Base-by-base conservation (phyloP, 2,329 filamentous ascomycete genomes). In the Claviceps sp. region DNA sequence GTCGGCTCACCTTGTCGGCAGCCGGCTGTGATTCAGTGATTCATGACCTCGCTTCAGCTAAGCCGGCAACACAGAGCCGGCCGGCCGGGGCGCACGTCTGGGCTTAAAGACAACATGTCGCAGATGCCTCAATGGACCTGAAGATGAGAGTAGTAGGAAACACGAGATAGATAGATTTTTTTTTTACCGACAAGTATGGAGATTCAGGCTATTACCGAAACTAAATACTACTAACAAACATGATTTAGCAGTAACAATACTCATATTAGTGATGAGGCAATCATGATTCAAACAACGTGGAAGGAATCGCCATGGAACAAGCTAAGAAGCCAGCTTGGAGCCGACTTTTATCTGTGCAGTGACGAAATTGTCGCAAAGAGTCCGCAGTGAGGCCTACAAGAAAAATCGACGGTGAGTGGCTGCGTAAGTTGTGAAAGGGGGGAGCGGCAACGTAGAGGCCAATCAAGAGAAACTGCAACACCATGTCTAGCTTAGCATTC, bases 401-500 rank as follows among this genome's bases (percentile, higher is more conserved):
- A 38, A 26, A 38, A 13, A 41, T 22, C 30, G 51, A 52, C 50
- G 38, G 50, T 50, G 34, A 50, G 49, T 46, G 50, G 50, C 48
- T 45, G 41, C 47, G 48, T 40, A 42, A 26, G 37, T 37, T 34
- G 47, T 45, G 14, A 30, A 7, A 20, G 8, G 20, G 30, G 24
- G 37, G 8, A 30, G 42, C 46, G 47, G 37, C 18, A 22, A 26
- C 37, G 43, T 47, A 22, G 8, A 42, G n/a, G 18, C 40, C 18
- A 48, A 42, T 44, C 41, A 50, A 37, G 37, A 47, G 37, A 43
- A 51, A 41, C 55, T 56, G 55, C 47, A 47, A 54, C 50, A 46
- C 45, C 45, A 47, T 44, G 50, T 50, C 54, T 56, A 50, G 51
- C 54, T 50, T 51, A 53, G 48, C 52, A 50, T 52, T 53, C 24